Evolutionary conservation across 352 stramenopile genomes (phyloP), one percentile per base, ranked within the genome.

Genomic region (Globisporangium spinosum): DNA sequence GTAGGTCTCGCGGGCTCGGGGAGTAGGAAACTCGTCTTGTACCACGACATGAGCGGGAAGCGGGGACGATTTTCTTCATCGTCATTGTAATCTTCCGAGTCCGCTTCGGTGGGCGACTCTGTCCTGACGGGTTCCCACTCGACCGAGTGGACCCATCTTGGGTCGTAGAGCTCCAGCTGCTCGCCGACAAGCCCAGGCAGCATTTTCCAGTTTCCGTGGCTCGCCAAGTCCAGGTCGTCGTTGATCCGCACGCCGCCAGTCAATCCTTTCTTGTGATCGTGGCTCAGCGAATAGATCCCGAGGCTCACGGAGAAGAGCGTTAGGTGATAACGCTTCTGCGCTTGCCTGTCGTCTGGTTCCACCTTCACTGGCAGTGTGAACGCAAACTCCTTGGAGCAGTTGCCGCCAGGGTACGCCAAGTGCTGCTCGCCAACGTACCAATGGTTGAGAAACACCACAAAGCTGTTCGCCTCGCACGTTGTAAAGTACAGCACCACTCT

Each of bases 151-250:
- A 65, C 66, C 79, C 80, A 90, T 58, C 76, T 58, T 8, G 68
- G 70, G 53, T 77, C 69, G 69, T 80, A 88, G 38, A 91, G 80
- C 54, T 84, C 72, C 27, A 90, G 69, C n/a, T 88, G 70, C 59
- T 91, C 83, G 27, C 81, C 83, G n/a, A 91, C 62, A 27, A 91
- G 73, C 10, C 73, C 70, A 12, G 82, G 77, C 22, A 85, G 82
- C 81, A 90, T 91, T 53, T 72, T 72, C 83, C 83, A 91, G 25
- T 74, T 53, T 0, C 67, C 60, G 34, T 47, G 22, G 1, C 13
- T 54, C 10, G 74, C 67, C 22, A 87, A 58, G 62, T 77, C 73
- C 40, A 72, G 68, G 51, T 73, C 58, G 4, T 72, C 62, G 34
- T 82, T 78, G 43, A 91, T 65, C 54, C 55, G 73, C 23, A 91